These are phyloP conservation scores for Paulownia fortunei DNA, from an alignment of 257 asterid species.

Conservation along the genomic window DNA sequence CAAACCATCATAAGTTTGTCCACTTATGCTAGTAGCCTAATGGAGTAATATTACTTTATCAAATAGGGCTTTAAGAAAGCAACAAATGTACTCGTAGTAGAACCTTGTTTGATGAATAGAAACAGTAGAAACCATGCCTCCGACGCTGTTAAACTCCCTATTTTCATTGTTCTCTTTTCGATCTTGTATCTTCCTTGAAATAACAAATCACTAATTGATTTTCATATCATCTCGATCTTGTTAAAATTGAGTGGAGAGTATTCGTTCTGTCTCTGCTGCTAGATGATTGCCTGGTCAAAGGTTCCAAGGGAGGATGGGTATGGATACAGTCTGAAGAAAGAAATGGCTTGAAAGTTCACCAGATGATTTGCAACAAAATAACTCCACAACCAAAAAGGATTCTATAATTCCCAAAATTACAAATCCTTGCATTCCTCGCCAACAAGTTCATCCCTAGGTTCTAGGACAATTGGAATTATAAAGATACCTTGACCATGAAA, in stretches of 20 bases:
- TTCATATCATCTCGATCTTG: background rate
- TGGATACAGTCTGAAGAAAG: background rate
- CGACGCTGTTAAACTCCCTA: background rate
- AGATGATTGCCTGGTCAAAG: background rate
- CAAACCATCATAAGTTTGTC: background rate
- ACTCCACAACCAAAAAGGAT: background rate
- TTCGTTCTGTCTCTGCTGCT: background rate
- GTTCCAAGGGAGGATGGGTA: constrained; percentile 1
- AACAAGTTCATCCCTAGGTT: too few relatives aligned
- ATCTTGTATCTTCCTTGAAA: background rate
- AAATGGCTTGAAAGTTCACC: background rate
- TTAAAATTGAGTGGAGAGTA: background rate
- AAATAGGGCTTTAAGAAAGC: background rate
- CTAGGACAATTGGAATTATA: too few relatives aligned
- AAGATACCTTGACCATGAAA: too few relatives aligned
- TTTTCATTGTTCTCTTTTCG: background rate
- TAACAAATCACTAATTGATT: background rate
- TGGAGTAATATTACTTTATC: constrained; percentile 12
- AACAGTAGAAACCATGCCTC: constrained; percentile 11
- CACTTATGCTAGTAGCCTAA: background rate
- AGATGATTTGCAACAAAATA: background rate
- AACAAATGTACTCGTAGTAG: background rate
- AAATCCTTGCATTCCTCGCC: background rate
- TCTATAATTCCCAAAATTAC: background rate
- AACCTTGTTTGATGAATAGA: background rate